These are phyloP conservation scores for Pholiota molesta DNA, from an alignment of 768 basidiomycete genomes.

Conservation along the genomic window DNA sequence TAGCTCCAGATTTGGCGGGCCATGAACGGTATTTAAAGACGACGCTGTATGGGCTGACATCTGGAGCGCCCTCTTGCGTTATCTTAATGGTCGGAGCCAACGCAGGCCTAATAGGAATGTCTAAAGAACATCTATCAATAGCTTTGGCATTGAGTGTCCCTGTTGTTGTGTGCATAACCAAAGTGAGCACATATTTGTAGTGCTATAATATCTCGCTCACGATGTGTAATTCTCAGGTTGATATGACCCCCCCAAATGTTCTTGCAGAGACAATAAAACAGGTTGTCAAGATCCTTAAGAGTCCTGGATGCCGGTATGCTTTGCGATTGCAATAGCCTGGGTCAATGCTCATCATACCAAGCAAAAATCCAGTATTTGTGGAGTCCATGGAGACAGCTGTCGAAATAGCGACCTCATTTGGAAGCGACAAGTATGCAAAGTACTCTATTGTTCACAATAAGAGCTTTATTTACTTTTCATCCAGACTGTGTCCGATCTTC, in stretches of 20 bases:
- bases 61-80: conserved; percentile 90
- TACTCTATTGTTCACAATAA: background rate
- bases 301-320: conserved; percentile 86
- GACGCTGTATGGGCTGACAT: conserved; percentile 92
- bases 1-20: conserved; percentile 79
- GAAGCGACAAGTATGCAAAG: conserved; percentile 61
- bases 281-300: conserved; percentile 88
- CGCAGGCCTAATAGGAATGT: conserved; percentile 90
- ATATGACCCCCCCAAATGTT: conserved; percentile 95
- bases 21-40: conserved; percentile 94
- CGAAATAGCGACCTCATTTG: conserved; percentile 75
- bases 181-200: conserved; percentile 49
- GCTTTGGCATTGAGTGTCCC: conserved; percentile 93
- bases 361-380: conserved; percentile 84
- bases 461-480: background rate
- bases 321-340: background rate
- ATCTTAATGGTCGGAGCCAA: conserved; percentile 96
- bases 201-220: background rate
- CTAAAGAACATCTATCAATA: conserved; percentile 95
- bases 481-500: conserved; percentile 90
- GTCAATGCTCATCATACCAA: conserved; percentile 26
- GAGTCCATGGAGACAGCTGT: conserved; percentile 81
- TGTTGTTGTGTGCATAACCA: conserved; percentile 92
- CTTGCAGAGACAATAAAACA: conserved; percentile 92
- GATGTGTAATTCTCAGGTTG: conserved; percentile 57